phyloP scores from a whole-genome alignment of 345 rosid genomes.

The Triadica sebifera region DNA sequence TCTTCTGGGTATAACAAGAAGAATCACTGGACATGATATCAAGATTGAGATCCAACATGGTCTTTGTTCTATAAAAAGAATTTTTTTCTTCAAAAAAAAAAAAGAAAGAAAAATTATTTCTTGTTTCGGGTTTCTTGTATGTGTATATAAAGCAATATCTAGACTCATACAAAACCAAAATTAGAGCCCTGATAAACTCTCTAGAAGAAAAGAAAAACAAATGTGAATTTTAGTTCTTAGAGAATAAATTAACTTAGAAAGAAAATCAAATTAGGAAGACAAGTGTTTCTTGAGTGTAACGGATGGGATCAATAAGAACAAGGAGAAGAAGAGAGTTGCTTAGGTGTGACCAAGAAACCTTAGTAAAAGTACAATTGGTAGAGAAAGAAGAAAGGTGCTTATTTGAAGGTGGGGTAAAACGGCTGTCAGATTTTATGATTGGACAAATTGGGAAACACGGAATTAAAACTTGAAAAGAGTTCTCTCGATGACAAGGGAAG shows the following conservation, averaged over 20 bases:
- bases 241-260: not conserved
- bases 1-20: conserved; percentile 20
- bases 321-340: not conserved
- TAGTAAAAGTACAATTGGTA: conserved; percentile 12
- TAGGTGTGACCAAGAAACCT: conserved; percentile 6
- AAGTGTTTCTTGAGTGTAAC: conserved; percentile 16
- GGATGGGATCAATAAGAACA: conserved; percentile 25
- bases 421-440: conserved; percentile 10
- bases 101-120: not conserved
- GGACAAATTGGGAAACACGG: conserved; percentile 24
- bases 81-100: not conserved
- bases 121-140: not conserved
- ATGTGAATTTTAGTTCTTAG: too few relatives aligned
- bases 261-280: not conserved
- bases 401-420: not conserved
- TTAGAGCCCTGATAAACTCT: too few relatives aligned
- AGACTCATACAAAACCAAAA: too few relatives aligned
- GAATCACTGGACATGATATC: conserved; percentile 38
- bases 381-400: not conserved
- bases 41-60: conserved; percentile 72
- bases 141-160: too few relatives aligned
- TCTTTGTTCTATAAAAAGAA: not conserved
- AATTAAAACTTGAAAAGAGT: not conserved
- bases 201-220: too few relatives aligned
- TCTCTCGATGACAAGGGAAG: too few relatives aligned